Base-by-base conservation (phyloP, 2,329 filamentous ascomycete genomes). In the Hypoxylon sp. region DNA sequence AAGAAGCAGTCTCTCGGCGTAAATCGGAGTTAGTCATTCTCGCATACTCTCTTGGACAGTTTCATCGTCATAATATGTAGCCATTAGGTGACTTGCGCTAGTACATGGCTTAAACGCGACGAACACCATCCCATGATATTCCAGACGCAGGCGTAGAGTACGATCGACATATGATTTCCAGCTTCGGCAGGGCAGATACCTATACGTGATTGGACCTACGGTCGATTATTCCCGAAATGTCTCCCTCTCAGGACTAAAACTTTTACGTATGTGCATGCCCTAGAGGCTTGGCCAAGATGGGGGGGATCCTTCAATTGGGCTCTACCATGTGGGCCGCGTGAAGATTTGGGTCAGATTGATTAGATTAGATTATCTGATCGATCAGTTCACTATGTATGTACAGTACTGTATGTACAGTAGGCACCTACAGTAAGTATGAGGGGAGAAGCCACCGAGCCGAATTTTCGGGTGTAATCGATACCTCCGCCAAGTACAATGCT, bases 181-280 rank as follows among this genome's bases (percentile, higher is more conserved):
- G n/a, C n/a, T n/a, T n/a, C n/a, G n/a, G n/a, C n/a, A n/a, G n/a
- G n/a, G n/a, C n/a, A n/a, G n/a, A n/a, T n/a, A n/a, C n/a, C n/a
- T 97, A 94, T 76, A 93, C 46, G 39, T 64, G 57, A 64, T 30
- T 30, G 16, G 41, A 59, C 61, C 52, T 21, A 19, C 47, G 21
- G 54, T 16, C 14, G 11, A 11, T 32, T 32, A 11, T 12, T n/a
- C 23, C 41, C 41, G 7, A 34, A 19, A 2, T n/a, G 25, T 19
- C 12, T 2, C 12, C 41, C 34, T 52, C 34, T 52, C 16, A 34
- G 27, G 29, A 55, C 43, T 12, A 41, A 32, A 2, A 7, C 7
- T 54, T 30, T 62, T 54, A 58, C 47, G 32, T 65, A 48, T 30
- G 9, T 19, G 46, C 59, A 51, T 32, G 14, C 16, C 45, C 50